Percentiles rank a stretch among this genome's conserved stretches.
Conservation (phyloP, 164 flowering plant species). For the Piper betle region DNA sequence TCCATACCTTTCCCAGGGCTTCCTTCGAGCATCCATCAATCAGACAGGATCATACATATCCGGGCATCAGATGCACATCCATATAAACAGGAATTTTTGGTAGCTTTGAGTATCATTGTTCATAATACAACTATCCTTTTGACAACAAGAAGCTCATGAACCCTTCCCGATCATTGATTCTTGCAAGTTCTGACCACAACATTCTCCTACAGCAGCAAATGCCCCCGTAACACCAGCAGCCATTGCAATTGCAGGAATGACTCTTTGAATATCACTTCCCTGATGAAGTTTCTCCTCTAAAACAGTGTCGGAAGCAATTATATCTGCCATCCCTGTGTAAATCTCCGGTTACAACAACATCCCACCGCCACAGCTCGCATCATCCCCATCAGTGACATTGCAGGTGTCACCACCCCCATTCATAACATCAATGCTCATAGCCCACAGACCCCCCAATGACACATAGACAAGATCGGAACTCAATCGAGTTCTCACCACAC, state of each 20-base stretch:
- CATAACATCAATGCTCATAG: background rate
- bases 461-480: background rate
- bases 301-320: background rate
- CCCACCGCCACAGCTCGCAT: background rate
- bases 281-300: background rate
- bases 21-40: no score
- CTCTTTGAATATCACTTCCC: slow-evolving; percentile 3
- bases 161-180: slow-evolving; percentile 6
- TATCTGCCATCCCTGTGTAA: background rate
- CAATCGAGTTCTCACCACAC: background rate
- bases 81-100: no score
- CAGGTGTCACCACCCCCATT: background rate
- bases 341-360: background rate
- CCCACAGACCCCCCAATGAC: background rate
- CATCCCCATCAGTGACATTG: background rate
- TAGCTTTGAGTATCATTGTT: background rate
- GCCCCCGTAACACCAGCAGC: slow-evolving; percentile 5
- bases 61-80: no score
- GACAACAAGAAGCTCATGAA: slow-evolving; percentile 3
- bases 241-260: slow-evolving; percentile 7
- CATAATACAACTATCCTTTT: background rate
- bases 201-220: slow-evolving; percentile 3
- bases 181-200: slow-evolving; percentile 6
- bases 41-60: no score
- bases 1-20: no score